Evolutionary conservation across 495 filamentous ascomycete genomes (phyloP), one percentile per base, ranked within the genome.

Genomic region (Astrocystis sublimbata): DNA sequence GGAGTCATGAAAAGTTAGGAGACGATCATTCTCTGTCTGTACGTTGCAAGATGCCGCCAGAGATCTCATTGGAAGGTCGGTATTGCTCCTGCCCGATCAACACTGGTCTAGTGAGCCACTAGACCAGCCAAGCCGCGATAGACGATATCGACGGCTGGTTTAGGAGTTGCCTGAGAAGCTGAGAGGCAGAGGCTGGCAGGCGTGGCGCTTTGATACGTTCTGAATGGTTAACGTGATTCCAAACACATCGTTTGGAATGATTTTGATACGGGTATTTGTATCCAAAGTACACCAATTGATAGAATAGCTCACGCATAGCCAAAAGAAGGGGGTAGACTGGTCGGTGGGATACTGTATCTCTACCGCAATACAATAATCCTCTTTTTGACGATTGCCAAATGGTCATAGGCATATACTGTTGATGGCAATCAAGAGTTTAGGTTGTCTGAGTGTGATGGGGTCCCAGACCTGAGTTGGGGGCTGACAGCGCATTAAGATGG

Each of bases 71-170:
- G 13, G 55, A 23, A 47, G 41, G 8, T 36, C 19, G 23, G 41
- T 26, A 47, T 40, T 30, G 35, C 55, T 58, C 55, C 55, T 58
- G 40, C 55, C 41, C 47, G 17, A n/a, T 58, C 40, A 57, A 43
- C 10, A 24, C 26, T 45, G 54, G 40, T 45, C 28, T 46, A 9
- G 19, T 33, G n/a, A 10, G 9, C 6, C 26, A 10, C 41, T 9
- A 47, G 10, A 23, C 4, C 17, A 33, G 55, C 55, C 41, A 36
- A 41, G 28, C 55, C 30, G 41, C 55, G 28, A 58, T 23, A 26
- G 17, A 26, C 36, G 26, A 35, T 23, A 33, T 46, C 5, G 5
- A 12, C 30, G 24, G 6, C 6, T 13, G 19, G 6, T 38, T 4
- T 7, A n/a, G 24, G 9, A 2, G 12, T 26, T 23, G 2, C 19